Evolutionary conservation across 2,329 filamentous ascomycete genomes (phyloP), one percentile per base, ranked within the genome.

Genomic region (Botrytis paeoniae): DNA sequence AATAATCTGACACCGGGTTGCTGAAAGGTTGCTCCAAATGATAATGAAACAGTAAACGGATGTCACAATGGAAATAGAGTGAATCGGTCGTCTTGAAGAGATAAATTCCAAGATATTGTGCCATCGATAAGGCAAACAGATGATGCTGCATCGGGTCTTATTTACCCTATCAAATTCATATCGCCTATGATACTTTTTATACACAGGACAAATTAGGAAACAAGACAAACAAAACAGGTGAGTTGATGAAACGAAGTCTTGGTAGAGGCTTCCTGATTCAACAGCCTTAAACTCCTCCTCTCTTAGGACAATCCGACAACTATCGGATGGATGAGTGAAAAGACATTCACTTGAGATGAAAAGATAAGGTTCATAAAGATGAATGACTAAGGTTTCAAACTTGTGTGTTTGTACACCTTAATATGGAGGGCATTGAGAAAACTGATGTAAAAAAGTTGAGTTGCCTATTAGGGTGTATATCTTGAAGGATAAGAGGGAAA

Each of bases 111-210:
- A 66, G 37, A 35, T 18, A 18, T 41, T 32, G 25, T 69, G 70
- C 61, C 70, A 71, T 65, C 66, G 70, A 71, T 71, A 71, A 71
- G 70, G 51, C 45, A 65, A 32, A 43, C 18, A 64, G 35, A 57
- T 39, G 37, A 71, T 41, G 37, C 37, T 59, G 43, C 48, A 3
- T 66, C 29, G n/a, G 35, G 32, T 57, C 32, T 39, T 45, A 66
- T 54, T 66, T 39, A 64, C 39, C 70, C 61, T 71, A 71, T 71
- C 61, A 59, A 70, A 57, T 25, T 8, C 43, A 43, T 10, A 37
- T 35, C 43, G 70, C 48, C 32, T 22, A 64, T 66, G 70, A 57
- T 65, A 37, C 37, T n/a, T 29, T 65, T 64, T 65, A 41, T 54
- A 45, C 60, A 65, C 60, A 45, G n/a, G 3, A 32, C 60, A 41